These are phyloP conservation scores for Dimocarpus longan DNA, from an alignment of 345 rosid genomes.

Conservation along the genomic window DNA sequence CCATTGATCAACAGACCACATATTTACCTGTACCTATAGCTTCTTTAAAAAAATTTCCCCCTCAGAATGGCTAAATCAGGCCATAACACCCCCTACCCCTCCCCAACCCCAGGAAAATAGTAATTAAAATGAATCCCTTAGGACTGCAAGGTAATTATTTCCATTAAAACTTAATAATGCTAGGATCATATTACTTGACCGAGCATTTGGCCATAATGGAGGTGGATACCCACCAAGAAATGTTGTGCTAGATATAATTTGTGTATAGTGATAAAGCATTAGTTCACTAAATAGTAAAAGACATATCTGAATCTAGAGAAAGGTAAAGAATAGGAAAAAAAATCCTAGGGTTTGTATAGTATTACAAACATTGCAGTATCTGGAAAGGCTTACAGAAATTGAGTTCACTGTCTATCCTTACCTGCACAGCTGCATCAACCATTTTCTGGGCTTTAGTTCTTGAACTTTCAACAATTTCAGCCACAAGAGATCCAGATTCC, in stretches of 20 bases:
- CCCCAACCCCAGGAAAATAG: not conserved
- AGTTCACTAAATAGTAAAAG: not conserved
- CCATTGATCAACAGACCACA: not conserved
- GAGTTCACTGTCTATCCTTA: constrained; percentile 20
- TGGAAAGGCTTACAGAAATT: not conserved
- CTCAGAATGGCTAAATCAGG: constrained; percentile 4
- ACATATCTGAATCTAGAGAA: not conserved
- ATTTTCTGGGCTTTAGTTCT: constrained; percentile 63
- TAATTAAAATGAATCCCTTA: no score
- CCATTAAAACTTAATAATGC: not conserved
- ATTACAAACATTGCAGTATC: constrained; percentile 4
- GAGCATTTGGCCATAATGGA: constrained; percentile 2
- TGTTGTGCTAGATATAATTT: constrained; percentile 9
- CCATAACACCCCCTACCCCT: not conserved
- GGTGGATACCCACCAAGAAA: constrained; percentile 6
- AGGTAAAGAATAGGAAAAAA: not conserved
- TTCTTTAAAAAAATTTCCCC: not conserved
- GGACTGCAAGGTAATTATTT: constrained; percentile 2
- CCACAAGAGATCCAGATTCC: constrained; percentile 60
- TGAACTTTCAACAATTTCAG: constrained; percentile 74
- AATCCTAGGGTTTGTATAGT: not conserved
- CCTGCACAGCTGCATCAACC: constrained; percentile 76
- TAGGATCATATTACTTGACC: not conserved
- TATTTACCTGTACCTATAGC: not conserved
- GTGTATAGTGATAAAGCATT: not conserved